phyloP scores from a whole-genome alignment of 140 eudicot genomes.

The Eryngium alpinum region DNA sequence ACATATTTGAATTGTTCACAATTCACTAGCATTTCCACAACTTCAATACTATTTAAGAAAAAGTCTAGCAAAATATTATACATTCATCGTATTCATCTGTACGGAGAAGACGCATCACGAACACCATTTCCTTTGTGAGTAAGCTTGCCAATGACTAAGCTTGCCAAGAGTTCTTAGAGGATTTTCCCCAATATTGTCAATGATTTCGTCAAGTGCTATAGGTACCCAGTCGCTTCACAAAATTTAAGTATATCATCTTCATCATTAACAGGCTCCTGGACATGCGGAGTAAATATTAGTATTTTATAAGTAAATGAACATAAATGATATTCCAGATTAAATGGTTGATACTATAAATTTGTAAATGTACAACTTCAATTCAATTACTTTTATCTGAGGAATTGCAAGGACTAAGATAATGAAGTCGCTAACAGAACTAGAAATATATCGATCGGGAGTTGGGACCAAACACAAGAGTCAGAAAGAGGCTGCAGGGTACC shows the following conservation, averaged over 20 bases:
- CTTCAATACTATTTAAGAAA: no score
- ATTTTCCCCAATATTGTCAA: conserved; percentile 50
- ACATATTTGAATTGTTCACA: no score
- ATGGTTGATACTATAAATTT: background rate
- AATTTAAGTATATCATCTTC: conserved; percentile 68
- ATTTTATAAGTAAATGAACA: background rate
- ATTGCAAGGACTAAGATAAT: background rate
- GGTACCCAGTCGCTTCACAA: conserved; percentile 91
- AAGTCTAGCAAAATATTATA: no score
- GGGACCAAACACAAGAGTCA: conserved; percentile 4
- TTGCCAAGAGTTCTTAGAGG: conserved; percentile 47
- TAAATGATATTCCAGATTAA: background rate
- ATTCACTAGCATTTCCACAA: no score
- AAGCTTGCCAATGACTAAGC: no score
- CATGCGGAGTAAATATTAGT: background rate
- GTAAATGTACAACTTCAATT: background rate
- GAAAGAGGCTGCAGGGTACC: conserved; percentile 33
- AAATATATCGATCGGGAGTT: background rate
- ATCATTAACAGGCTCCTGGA: conserved; percentile 83
- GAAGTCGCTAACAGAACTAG: background rate
- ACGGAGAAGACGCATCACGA: no score
- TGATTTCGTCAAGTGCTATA: conserved; percentile 89
- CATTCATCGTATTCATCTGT: no score
- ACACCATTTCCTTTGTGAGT: no score
- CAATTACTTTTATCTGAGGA: background rate